These are phyloP conservation scores for Aspergillus sp. DNA, from an alignment of 2,329 filamentous ascomycete genomes.

Conservation along the genomic window DNA sequence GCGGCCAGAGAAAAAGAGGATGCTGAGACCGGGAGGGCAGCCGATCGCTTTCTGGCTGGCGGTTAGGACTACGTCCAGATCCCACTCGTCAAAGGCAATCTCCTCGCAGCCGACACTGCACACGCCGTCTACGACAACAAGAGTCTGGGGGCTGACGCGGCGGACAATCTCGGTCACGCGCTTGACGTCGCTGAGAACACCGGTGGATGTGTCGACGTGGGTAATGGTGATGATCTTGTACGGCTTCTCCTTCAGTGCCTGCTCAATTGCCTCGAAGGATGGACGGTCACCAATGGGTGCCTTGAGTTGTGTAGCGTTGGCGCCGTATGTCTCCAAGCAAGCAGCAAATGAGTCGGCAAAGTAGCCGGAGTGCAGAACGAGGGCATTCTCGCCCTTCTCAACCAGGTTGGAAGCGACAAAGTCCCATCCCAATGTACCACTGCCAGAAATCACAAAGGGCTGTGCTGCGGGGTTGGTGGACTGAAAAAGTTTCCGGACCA, in stretches of 20 bases:
- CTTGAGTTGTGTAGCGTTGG: constrained; percentile 85
- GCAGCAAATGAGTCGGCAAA: constrained; percentile 95
- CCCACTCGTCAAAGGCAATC: constrained; percentile 94
- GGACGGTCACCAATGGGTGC: constrained; percentile 87
- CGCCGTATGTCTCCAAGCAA: constrained; percentile 89
- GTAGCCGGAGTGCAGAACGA: constrained; percentile 95
- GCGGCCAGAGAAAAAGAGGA: constrained; percentile 88
- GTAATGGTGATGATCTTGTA: constrained; percentile 96
- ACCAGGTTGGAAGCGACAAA: constrained; percentile 91
- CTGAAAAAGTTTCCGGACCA: constrained; percentile 93
- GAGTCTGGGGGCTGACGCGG: constrained; percentile 84
- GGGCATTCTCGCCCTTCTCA: constrained; percentile 84
- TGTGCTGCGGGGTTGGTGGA: constrained; percentile 80
- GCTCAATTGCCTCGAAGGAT: constrained; percentile 84
- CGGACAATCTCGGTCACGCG: constrained; percentile 80
- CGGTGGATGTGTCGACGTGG: constrained; percentile 96
- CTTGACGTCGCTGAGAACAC: constrained; percentile 90
- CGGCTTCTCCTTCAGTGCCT: constrained; percentile 83
- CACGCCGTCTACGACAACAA: constrained; percentile 92
- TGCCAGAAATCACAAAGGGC: constrained; percentile 91
- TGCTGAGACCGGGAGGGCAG: constrained; percentile 89
- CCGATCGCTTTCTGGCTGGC: constrained; percentile 97
- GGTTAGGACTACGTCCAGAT: constrained; percentile 88
- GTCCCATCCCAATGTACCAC: constrained; percentile 96
- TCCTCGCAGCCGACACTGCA: constrained; percentile 97